These are phyloP conservation scores for Centella asiatica DNA, from an alignment of 129 eudicot species.

Conservation along the genomic window DNA sequence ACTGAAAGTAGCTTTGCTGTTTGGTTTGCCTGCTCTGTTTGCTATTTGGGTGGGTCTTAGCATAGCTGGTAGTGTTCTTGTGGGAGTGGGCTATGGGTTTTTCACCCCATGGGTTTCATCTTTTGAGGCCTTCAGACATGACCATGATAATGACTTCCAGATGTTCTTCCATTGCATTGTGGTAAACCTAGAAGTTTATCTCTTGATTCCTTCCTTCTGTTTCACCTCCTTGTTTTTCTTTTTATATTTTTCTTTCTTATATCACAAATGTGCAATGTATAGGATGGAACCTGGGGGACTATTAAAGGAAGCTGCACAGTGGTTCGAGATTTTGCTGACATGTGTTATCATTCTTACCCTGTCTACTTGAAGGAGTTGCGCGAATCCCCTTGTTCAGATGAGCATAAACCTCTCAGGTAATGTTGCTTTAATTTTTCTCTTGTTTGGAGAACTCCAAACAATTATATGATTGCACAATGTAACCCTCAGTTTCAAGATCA, in stretches of 20 bases:
- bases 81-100: slow-evolving; percentile 92
- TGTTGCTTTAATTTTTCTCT: background rate
- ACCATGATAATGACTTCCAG: slow-evolving; percentile 38
- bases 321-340: slow-evolving; percentile 84
- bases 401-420: slow-evolving; percentile 66
- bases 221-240: background rate
- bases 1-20: slow-evolving; percentile 70
- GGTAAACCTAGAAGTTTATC: slow-evolving; percentile 28
- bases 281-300: slow-evolving; percentile 98
- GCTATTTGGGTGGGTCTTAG: slow-evolving; percentile 84
- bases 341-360: slow-evolving; percentile 81
- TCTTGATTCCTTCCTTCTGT: background rate
- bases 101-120: slow-evolving; percentile 93
- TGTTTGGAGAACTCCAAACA: background rate
- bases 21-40: slow-evolving; percentile 76
- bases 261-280: slow-evolving; percentile 1
- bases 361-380: slow-evolving; percentile 72
- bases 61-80: slow-evolving; percentile 84
- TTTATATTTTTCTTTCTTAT: background rate
- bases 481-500: too few species aligned
- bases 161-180: slow-evolving; percentile 82
- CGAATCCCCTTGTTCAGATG: slow-evolving; percentile 47
- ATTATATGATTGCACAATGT: too few species aligned
- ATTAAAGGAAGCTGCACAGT: slow-evolving; percentile 93
- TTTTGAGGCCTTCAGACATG: slow-evolving; percentile 90